These are phyloP conservation scores for Diaporthe sp. DNA, from an alignment of 2,329 filamentous ascomycete species.

Conservation along the genomic window DNA sequence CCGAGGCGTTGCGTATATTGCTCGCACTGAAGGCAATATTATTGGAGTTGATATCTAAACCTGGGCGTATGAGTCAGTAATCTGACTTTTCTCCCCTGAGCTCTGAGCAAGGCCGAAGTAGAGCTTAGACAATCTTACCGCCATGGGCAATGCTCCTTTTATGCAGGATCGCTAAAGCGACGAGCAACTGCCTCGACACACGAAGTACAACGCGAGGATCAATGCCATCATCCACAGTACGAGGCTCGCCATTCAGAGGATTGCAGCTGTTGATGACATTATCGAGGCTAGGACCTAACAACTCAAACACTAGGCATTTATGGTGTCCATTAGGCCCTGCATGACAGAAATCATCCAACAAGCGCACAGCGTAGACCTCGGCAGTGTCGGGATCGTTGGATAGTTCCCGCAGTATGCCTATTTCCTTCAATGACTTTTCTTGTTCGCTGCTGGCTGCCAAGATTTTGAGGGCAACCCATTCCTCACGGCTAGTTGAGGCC, in stretches of 20 bases:
- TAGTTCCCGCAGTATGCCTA: background rate
- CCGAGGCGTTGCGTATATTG: background rate
- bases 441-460: background rate
- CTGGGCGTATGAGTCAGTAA: background rate
- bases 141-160: background rate
- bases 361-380: background rate
- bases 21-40: background rate
- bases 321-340: background rate
- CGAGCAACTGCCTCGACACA: background rate
- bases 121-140: background rate
- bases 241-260: background rate
- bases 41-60: background rate
- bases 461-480: slow-evolving; percentile 15
- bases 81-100: no score
- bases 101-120: background rate
- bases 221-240: background rate
- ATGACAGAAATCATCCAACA: background rate
- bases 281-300: background rate
- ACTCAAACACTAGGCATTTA: background rate
- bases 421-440: background rate
- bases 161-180: background rate
- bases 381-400: background rate
- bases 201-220: background rate
- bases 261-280: background rate
- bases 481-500: background rate